Conservation (phyloP, 345 rosid genomes). For the Salix suchowensis region DNA sequence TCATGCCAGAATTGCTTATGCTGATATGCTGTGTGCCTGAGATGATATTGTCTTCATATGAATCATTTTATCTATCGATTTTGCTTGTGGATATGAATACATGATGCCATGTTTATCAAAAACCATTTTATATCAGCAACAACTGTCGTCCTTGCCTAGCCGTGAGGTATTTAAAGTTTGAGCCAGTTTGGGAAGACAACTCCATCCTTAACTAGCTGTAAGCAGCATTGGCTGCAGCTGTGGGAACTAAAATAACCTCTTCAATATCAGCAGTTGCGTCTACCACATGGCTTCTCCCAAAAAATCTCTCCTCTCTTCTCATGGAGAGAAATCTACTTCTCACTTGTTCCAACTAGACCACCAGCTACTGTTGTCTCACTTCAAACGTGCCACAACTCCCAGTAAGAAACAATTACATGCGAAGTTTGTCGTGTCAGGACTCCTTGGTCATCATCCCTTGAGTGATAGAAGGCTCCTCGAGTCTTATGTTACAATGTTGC, state of each 20-base stretch:
- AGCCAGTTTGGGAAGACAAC: not conserved
- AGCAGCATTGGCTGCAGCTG: not conserved
- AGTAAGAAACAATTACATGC: conserved; percentile 4
- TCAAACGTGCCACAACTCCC: not conserved
- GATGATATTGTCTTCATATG: not conserved
- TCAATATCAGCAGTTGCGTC: not conserved
- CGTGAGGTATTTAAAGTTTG: not conserved
- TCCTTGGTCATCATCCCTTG: not conserved
- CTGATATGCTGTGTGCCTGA: not conserved
- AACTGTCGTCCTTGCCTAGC: not conserved
- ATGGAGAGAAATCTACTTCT: not conserved
- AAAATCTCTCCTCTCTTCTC: not conserved
- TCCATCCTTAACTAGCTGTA: not conserved
- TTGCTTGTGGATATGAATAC: not conserved
- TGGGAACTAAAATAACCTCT: not conserved
- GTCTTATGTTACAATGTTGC: not conserved
- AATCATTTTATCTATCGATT: not conserved
- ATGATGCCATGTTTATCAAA: not conserved
- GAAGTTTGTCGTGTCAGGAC: conserved; percentile 1
- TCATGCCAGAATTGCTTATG: not conserved
- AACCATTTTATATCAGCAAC: not conserved
- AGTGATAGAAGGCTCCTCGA: conserved; percentile 7
- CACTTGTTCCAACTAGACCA: not conserved
- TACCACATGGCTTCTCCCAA: not conserved
- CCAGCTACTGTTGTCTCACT: not conserved